These are phyloP conservation scores for Bretziella fagacearum DNA, from an alignment of 2,329 filamentous ascomycete genomes.

Conservation along the genomic window DNA sequence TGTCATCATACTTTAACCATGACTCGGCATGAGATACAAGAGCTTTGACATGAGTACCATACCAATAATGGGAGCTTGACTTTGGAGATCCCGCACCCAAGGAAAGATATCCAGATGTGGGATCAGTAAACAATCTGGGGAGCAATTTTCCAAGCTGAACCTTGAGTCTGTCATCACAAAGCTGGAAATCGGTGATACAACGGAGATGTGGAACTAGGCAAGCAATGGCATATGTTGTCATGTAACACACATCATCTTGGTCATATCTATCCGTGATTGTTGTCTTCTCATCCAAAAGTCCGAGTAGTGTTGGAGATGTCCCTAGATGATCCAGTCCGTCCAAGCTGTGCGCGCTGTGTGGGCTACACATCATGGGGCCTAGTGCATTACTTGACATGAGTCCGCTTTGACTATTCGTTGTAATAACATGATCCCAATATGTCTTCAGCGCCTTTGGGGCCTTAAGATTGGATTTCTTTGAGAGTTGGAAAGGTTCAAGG, in stretches of 20 bases:
- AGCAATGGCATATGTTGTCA: conserved; percentile 4
- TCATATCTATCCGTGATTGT: conserved; percentile 3
- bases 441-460: not conserved
- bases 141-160: not conserved
- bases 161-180: too few relatives aligned
- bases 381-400: too few relatives aligned
- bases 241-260: conserved; percentile 5
- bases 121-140: not conserved
- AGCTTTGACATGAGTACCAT: conserved; percentile 2
- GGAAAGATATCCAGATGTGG: not conserved
- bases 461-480: not conserved
- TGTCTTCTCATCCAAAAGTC: not conserved
- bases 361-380: too few relatives aligned
- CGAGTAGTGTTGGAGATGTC: not conserved
- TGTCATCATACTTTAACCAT: not conserved
- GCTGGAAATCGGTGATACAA: not conserved
- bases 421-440: too few relatives aligned
- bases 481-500: not conserved
- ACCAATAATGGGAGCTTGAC: conserved; percentile 5
- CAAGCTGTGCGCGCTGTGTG: too few relatives aligned
- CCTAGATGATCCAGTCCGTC: not conserved
- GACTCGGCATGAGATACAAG: not conserved
- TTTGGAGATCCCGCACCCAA: not conserved
- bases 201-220: conserved; percentile 2
- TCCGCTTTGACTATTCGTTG: too few relatives aligned